These are phyloP conservation scores for Porodaedalea pini DNA, from an alignment of 1,284 basidiomycete species.

Conservation along the genomic window DNA sequence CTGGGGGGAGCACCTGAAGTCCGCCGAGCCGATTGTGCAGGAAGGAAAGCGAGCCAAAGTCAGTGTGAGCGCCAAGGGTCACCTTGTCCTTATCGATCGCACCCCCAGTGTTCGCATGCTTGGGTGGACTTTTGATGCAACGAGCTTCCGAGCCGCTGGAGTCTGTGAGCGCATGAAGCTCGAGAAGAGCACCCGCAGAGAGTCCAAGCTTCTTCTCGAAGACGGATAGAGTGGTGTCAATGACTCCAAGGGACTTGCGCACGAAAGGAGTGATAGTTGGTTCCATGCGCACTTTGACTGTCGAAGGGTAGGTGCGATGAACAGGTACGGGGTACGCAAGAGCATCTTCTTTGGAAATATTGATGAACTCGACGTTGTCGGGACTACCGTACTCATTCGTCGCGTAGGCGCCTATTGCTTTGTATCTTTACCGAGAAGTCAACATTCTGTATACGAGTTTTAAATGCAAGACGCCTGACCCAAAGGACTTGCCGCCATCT, in stretches of 20 bases:
- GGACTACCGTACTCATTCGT: constrained; percentile 53
- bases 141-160: constrained; percentile 59
- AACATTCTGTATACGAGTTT: not conserved
- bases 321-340: constrained; percentile 50
- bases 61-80: constrained; percentile 50
- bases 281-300: constrained; percentile 49
- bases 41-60: constrained; percentile 52
- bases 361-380: constrained; percentile 64
- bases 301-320: constrained; percentile 52
- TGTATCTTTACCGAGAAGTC: constrained; percentile 44
- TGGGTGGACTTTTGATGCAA: constrained; percentile 49
- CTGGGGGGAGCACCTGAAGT: constrained; percentile 65
- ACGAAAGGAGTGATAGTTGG: constrained; percentile 52
- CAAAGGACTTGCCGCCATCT: constrained; percentile 57
- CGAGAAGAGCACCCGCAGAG: constrained; percentile 44
- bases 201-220: constrained; percentile 58
- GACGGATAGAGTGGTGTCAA: constrained; percentile 48
- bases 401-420: constrained; percentile 59
- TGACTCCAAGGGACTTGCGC: constrained; percentile 53
- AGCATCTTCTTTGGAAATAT: constrained; percentile 64
- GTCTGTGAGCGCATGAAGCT: constrained; percentile 41
- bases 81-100: constrained; percentile 22
- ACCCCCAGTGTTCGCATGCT: constrained; percentile 7
- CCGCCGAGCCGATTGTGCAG: constrained; percentile 70
- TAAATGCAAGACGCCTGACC: constrained; percentile 34